Conservation (phyloP, 2,329 filamentous ascomycete genomes). For the Malbranchea cinnamomea region DNA sequence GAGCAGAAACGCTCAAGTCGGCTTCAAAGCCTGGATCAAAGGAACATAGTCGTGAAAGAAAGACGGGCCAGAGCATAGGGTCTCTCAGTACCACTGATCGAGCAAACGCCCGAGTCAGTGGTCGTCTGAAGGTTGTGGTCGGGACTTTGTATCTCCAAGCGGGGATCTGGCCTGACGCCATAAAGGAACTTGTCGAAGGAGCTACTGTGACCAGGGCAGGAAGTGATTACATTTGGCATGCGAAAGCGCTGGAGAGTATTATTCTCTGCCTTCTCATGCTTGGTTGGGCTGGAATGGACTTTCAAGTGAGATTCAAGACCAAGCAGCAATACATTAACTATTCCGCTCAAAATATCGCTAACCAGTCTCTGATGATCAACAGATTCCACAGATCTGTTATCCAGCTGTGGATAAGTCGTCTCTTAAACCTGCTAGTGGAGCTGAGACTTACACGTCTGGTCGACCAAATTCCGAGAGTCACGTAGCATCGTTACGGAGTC, state of each 20-base stretch:
- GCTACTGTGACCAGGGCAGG: slow-evolving; percentile 60
- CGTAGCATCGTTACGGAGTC: slow-evolving; percentile 32
- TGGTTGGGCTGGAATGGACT: slow-evolving; percentile 71
- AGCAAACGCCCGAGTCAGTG: slow-evolving; percentile 66
- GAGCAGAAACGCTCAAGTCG: slow-evolving; percentile 23
- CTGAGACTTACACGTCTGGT: slow-evolving; percentile 23
- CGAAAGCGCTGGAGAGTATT: slow-evolving; percentile 82
- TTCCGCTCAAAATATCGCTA: too few species aligned
- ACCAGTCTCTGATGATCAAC: slow-evolving; percentile 8
- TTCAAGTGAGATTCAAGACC: too few species aligned
- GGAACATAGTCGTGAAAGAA: slow-evolving; percentile 45
- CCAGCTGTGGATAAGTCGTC: slow-evolving; percentile 34
- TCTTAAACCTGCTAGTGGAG: slow-evolving; percentile 27
- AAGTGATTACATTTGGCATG: slow-evolving; percentile 94
- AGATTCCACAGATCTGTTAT: slow-evolving; percentile 41
- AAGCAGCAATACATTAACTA: too few species aligned
- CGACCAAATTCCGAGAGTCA: slow-evolving; percentile 33
- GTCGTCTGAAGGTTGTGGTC: slow-evolving; percentile 62
- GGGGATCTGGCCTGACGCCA: slow-evolving; percentile 76
- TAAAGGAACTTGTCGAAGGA: slow-evolving; percentile 70
- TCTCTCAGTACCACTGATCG: slow-evolving; percentile 58
- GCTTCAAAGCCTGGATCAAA: slow-evolving; percentile 29
- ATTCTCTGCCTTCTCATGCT: slow-evolving; percentile 69
- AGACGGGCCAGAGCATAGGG: slow-evolving; percentile 53
- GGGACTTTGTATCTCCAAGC: slow-evolving; percentile 78